Evolutionary conservation across 352 stramenopile species (phyloP).

Genomic region (Pythium vanterpoolii): DNA sequence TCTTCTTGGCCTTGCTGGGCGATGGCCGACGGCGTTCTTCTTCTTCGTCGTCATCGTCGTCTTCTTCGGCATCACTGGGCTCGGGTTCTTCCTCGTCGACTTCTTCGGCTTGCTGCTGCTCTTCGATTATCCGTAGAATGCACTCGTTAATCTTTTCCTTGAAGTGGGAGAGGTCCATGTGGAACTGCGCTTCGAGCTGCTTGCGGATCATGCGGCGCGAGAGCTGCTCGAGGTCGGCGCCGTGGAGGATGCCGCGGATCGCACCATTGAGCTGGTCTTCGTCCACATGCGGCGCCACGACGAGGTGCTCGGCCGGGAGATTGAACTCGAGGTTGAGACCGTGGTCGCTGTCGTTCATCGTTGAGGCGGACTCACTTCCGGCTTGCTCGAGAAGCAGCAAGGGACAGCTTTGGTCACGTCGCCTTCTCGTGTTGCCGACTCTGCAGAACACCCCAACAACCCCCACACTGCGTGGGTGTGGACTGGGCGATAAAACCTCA

Average conservation of each 20-base stretch:
- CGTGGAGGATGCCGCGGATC: constrained; percentile 74
- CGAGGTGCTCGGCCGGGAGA: constrained; percentile 36
- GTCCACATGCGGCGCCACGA: constrained; percentile 42
- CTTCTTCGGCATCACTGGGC: constrained; percentile 32
- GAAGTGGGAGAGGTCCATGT: constrained; percentile 69
- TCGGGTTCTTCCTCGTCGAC: constrained; percentile 47
- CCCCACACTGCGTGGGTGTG: background rate
- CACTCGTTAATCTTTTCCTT: constrained; percentile 84
- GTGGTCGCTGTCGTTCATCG: constrained; percentile 53
- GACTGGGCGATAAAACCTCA: constrained; percentile 4
- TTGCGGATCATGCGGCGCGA: constrained; percentile 86
- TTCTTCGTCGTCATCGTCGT: constrained; percentile 41
- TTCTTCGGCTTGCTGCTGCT: constrained; percentile 69
- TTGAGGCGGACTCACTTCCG: background rate
- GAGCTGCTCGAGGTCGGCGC: constrained; percentile 82
- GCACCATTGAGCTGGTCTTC: constrained; percentile 58
- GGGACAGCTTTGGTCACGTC: background rate
- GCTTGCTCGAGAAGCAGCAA: background rate
- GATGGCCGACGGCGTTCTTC: constrained; percentile 21
- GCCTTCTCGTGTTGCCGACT: constrained; percentile 8
- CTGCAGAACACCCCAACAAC: background rate
- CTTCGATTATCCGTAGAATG: constrained; percentile 78
- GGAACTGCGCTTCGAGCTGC: constrained; percentile 78
- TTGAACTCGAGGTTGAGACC: constrained; percentile 58
- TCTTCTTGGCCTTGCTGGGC: constrained; percentile 33